phyloP scores from a whole-genome alignment of 352 stramenopile species.

The Phytopythium oedochilum region DNA sequence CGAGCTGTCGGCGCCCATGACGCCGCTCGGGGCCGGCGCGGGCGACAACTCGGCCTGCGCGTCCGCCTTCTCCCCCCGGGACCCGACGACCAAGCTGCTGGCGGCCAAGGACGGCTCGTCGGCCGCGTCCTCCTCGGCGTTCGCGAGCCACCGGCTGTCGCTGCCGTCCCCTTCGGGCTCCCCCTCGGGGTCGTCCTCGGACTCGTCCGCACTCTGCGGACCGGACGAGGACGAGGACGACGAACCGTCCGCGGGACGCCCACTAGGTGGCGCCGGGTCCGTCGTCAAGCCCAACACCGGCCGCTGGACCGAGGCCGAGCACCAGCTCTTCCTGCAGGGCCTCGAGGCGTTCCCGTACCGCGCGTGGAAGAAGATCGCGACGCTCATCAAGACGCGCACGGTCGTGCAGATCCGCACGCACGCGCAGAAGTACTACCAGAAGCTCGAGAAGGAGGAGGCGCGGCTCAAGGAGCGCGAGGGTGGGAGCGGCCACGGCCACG shows the following conservation, averaged over 20 bases:
- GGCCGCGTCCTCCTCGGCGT: no score
- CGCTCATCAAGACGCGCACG: slow-evolving; percentile 92
- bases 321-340: slow-evolving; percentile 86
- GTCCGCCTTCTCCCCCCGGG: slow-evolving; percentile 44
- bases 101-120: slow-evolving; percentile 11
- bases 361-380: slow-evolving; percentile 92
- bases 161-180: slow-evolving; percentile 11
- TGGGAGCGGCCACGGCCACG: slow-evolving; percentile 19
- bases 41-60: slow-evolving; percentile 9
- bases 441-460: slow-evolving; percentile 85
- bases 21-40: slow-evolving; percentile 27
- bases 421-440: slow-evolving; percentile 89
- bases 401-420: slow-evolving; percentile 88
- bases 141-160: slow-evolving; percentile 20
- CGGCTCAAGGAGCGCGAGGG: slow-evolving; percentile 63
- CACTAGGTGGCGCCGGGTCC: slow-evolving; percentile 15
- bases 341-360: slow-evolving; percentile 84
- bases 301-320: slow-evolving; percentile 82
- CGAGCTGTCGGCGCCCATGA: slow-evolving; percentile 28
- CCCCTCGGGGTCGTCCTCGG: slow-evolving; percentile 6
- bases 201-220: no score
- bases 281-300: slow-evolving; percentile 69
- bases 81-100: slow-evolving; percentile 43
- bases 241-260: slow-evolving; percentile 10
- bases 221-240: slow-evolving; percentile 28